A percentile compares a stretch with the other conserved stretches of the same genome.
Conservation (phyloP, 768 basidiomycete genomes). For the Phanerochaete sordida region DNA sequence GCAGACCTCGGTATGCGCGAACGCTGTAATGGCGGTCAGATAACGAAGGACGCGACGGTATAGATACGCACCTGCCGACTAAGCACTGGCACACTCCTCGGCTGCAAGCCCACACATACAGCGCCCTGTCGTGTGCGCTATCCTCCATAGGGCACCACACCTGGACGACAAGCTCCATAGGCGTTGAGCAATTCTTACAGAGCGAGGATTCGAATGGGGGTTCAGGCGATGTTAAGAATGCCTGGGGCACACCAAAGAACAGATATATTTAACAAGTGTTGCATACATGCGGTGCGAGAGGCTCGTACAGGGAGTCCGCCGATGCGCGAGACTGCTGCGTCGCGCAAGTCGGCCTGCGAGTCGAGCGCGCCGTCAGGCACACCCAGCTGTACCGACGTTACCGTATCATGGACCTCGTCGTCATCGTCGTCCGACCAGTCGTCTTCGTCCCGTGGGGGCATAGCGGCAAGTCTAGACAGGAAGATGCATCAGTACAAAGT, state of each 20-base stretch:
- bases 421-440: constrained; percentile 85
- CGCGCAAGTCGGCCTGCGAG: constrained; percentile 52
- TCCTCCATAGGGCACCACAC: constrained; percentile 89
- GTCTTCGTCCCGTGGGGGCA: constrained; percentile 45
- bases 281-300: constrained; percentile 44
- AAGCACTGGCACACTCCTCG: constrained; percentile 67
- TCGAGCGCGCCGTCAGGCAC: constrained; percentile 74
- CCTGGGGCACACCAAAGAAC: constrained; percentile 40
- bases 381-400: constrained; percentile 76
- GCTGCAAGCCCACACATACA: constrained; percentile 86
- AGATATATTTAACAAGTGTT: constrained; percentile 38
- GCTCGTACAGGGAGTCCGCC: constrained; percentile 87
- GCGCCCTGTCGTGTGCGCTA: constrained; percentile 78
- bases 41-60: not conserved
- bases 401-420: constrained; percentile 63
- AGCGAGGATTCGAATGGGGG: constrained; percentile 59
- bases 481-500: constrained; percentile 13
- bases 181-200: constrained; percentile 67
- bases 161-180: constrained; percentile 82
- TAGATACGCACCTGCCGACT: constrained; percentile 62
- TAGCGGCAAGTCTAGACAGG: constrained; percentile 17
- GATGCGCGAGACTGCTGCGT: constrained; percentile 85
- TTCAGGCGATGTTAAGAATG: constrained; percentile 63
- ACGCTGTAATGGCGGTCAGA: constrained; percentile 43
- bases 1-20: constrained; percentile 77